Evolutionary conservation across 305 asterid species (phyloP).

Genomic region (Coffea humblotiana): DNA sequence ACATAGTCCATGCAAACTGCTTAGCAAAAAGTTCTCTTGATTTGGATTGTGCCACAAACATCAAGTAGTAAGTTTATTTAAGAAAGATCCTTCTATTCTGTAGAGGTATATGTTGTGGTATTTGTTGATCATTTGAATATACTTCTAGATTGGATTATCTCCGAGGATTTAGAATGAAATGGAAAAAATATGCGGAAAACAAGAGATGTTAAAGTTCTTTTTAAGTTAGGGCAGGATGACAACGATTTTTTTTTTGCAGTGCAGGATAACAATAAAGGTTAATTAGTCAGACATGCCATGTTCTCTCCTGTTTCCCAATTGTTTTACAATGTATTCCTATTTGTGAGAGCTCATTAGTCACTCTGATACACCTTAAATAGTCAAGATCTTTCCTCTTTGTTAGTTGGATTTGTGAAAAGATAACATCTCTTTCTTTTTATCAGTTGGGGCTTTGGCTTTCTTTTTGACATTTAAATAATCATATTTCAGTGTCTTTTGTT

Average conservation of each 20-base stretch:
- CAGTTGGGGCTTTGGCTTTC: background rate
- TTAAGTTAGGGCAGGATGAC: background rate
- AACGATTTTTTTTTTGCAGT: background rate
- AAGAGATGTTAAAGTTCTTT: background rate
- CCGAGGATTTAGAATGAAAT: background rate
- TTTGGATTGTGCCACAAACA: slow-evolving; percentile 44
- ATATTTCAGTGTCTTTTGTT: no score
- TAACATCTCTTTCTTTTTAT: no score
- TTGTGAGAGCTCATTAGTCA: background rate
- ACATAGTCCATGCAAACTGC: slow-evolving; percentile 77
- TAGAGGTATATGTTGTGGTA: background rate
- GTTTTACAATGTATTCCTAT: background rate
- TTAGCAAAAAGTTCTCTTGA: slow-evolving; percentile 47
- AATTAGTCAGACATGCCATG: background rate
- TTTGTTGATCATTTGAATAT: background rate
- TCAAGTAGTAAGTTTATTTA: slow-evolving; percentile 46
- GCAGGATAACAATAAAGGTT: background rate
- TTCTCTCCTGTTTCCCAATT: background rate
- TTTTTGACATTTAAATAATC: background rate
- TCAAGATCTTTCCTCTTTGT: no score
- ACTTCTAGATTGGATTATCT: background rate
- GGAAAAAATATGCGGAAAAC: background rate
- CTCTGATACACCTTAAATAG: no score
- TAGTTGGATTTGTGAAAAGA: no score
- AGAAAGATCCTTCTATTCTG: background rate